Conservation (phyloP, 352 stramenopile genomes). For the Phytophthora cactorum region DNA sequence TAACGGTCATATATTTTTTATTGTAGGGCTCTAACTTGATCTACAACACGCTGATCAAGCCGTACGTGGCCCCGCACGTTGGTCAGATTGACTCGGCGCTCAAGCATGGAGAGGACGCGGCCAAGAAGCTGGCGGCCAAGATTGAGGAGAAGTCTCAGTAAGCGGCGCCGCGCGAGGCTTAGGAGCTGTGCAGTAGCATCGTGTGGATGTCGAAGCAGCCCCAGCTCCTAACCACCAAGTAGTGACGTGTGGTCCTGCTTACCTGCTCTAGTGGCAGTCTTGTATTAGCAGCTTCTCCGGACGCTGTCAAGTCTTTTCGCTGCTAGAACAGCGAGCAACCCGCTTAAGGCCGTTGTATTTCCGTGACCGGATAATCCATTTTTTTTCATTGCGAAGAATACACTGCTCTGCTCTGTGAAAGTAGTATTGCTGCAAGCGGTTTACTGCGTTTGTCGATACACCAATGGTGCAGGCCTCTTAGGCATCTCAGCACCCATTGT, state of each 20-base stretch:
- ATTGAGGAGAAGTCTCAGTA: conserved; percentile 50
- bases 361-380: conserved; percentile 21
- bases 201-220: neutral
- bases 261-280: conserved; percentile 15
- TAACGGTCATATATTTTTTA: conserved; percentile 17
- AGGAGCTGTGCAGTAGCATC: neutral
- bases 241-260: conserved; percentile 26
- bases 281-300: conserved; percentile 17
- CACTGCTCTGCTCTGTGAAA: conserved; percentile 32
- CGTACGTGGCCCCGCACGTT: conserved; percentile 80
- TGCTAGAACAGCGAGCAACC: conserved; percentile 7
- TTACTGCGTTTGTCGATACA: neutral
- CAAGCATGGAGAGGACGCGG: conserved; percentile 56
- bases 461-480: too few species aligned
- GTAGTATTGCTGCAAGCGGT: neutral
- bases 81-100: conserved; percentile 68
- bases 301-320: conserved; percentile 19
- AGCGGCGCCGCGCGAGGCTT: neutral
- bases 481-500: too few species aligned
- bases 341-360: conserved; percentile 13
- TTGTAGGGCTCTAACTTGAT: conserved; percentile 79
- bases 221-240: conserved; percentile 13
- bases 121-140: conserved; percentile 63
- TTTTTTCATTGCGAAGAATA: conserved; percentile 39
- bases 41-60: conserved; percentile 87